Percentiles rank a stretch among this genome's conserved stretches.
These are phyloP conservation scores for Benincasa hispida DNA, from an alignment of 306 rosid species.

Conservation along the genomic window DNA sequence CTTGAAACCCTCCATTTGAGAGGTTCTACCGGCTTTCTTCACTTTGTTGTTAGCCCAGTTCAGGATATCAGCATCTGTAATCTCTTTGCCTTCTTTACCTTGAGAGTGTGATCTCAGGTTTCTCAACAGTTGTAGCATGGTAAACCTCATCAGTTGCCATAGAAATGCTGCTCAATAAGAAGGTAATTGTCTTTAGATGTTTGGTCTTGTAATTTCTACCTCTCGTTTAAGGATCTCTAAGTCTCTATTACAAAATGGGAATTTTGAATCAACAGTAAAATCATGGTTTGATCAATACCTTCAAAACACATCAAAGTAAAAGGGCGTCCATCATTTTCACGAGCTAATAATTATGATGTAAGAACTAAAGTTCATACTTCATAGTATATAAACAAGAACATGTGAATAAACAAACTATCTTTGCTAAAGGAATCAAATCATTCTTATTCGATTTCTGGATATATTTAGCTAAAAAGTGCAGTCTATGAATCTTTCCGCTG, in stretches of 20 bases:
- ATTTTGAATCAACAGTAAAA: background rate
- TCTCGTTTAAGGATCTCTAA: background rate
- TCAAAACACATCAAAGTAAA: background rate
- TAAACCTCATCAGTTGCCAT: conserved; percentile 98
- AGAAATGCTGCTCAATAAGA: conserved; percentile 48
- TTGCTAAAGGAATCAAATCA: background rate
- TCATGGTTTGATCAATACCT: background rate
- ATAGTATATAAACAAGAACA: background rate
- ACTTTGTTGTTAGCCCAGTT: conserved; percentile 91
- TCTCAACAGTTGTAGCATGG: conserved; percentile 86
- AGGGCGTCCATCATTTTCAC: background rate
- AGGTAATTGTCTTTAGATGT: background rate
- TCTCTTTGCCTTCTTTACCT: conserved; percentile 71
- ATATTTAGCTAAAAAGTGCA: background rate
- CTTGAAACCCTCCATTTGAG: conserved; percentile 92
- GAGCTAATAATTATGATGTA: background rate
- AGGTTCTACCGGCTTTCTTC: conserved; percentile 62
- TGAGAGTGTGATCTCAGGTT: conserved; percentile 92
- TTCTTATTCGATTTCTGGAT: background rate
- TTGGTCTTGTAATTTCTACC: background rate
- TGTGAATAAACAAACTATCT: background rate
- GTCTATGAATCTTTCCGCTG: background rate
- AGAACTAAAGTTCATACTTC: background rate
- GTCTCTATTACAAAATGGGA: background rate
- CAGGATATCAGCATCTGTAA: conserved; percentile 77